Evolutionary conservation across 192 early-diverging fungal species (phyloP), one percentile per base, ranked within the genome.

Genomic region (Coemansia sp.): DNA sequence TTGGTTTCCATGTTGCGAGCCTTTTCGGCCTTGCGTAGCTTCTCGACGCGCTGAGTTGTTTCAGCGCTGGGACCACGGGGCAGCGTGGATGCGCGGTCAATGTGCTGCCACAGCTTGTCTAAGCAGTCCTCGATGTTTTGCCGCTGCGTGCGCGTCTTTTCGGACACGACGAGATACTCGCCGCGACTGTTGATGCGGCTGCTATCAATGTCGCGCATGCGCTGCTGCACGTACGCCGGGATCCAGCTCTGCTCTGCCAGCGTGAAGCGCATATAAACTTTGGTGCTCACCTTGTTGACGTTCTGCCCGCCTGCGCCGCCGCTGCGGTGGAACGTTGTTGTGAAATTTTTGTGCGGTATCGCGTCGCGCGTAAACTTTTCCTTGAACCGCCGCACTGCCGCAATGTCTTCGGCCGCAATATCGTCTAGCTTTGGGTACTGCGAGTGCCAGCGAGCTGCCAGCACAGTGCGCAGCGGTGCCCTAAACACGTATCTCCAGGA

Each of bases 241-340:
- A 96, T 75, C 91, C 91, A 92, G 25, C 63, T 52, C 7, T 88
- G 88, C 17, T 86, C 67, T 34, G 81, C 79, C 25, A 93, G 67
- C 7, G 74, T 28, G 58, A 96, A 86, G 44, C 90, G 83, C 84
- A 96, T 83, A 60, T 88, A 87, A 11, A 90, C 91, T 74, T 96
- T 94, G 44, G 90, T 90, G 64, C 87, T 92, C 18, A 93, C 88
- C 85, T 96, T 96, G 83, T 96, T 96, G 28, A 96, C 93, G 67
- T 96, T 93, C 66, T 96, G 92, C 18, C 93, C 93, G 23, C 93
- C 93, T 10, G 93, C 90, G 4, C 92, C 93, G 67, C 91, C 85
- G 67, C 88, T 86, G 60, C 91, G 83, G 36, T 84, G 79, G 71
- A 89, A 91, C 11, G 79, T 74, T 14, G 85, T 57, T 10, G 72